These are phyloP conservation scores for Plasmopara viticola DNA, from an alignment of 352 stramenopile genomes.

Conservation along the genomic window DNA sequence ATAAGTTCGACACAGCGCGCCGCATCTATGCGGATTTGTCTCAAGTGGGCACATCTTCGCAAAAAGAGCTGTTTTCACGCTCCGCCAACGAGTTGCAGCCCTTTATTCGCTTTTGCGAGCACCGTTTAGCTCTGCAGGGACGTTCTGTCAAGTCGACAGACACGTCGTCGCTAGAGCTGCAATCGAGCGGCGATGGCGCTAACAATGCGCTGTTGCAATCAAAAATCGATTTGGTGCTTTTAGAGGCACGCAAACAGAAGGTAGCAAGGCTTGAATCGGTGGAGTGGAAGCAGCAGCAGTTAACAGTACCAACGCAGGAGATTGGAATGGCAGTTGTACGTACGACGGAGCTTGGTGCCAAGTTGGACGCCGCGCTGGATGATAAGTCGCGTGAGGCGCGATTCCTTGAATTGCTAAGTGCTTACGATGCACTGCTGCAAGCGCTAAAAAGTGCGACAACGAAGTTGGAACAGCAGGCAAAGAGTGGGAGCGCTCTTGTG, in stretches of 20 bases:
- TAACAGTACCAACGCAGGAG: slow-evolving; percentile 67
- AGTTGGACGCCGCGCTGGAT: slow-evolving; percentile 42
- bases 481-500: slow-evolving; percentile 64
- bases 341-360: slow-evolving; percentile 60
- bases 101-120: slow-evolving; percentile 83
- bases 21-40: slow-evolving; percentile 82
- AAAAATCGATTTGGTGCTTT: slow-evolving; percentile 78
- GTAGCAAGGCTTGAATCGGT: slow-evolving; percentile 74
- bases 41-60: slow-evolving; percentile 71
- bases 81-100: slow-evolving; percentile 70
- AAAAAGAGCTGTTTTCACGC: slow-evolving; percentile 72
- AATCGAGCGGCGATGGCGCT: slow-evolving; percentile 52
- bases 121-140: slow-evolving; percentile 59
- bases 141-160: slow-evolving; percentile 32
- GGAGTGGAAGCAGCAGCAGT: slow-evolving; percentile 73
- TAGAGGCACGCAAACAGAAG: slow-evolving; percentile 82
- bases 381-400: slow-evolving; percentile 69
- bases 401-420: slow-evolving; percentile 66
- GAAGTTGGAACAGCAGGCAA: slow-evolving; percentile 70
- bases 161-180: slow-evolving; percentile 43
- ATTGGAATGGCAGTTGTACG: slow-evolving; percentile 61
- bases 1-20: slow-evolving; percentile 71
- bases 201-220: slow-evolving; percentile 73
- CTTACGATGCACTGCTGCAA: slow-evolving; percentile 65
- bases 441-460: slow-evolving; percentile 54